Percentiles rank a stretch among this genome's conserved stretches.
phyloP scores from a whole-genome alignment of 768 basidiomycete genomes.

The Erythrobasidium yunnanense region DNA sequence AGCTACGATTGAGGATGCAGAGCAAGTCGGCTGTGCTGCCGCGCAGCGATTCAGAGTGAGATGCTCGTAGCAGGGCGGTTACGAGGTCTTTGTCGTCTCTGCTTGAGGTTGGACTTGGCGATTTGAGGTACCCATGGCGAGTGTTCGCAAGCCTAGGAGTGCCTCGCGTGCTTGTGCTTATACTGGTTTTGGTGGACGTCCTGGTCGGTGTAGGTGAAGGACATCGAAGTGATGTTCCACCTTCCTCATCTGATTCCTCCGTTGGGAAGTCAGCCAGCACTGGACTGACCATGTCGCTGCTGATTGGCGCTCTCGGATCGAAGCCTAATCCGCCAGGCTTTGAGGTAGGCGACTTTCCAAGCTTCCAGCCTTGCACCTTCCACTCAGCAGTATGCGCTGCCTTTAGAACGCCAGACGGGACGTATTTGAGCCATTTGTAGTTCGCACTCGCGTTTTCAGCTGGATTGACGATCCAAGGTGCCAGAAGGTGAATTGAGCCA shows the following conservation, averaged over 20 bases:
- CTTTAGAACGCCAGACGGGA: conserved; percentile 81
- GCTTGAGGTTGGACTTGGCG: neutral
- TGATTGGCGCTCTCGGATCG: conserved; percentile 20
- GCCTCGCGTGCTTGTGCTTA: neutral
- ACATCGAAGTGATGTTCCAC: neutral
- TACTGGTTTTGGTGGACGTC: neutral
- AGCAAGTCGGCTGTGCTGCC: conserved; percentile 84
- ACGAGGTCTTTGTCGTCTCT: conserved; percentile 47
- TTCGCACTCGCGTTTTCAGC: conserved; percentile 48
- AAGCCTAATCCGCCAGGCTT: conserved; percentile 14
- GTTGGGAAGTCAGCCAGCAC: conserved; percentile 1
- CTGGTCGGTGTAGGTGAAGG: neutral
- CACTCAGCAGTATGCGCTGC: conserved; percentile 95
- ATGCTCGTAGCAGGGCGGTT: conserved; percentile 81
- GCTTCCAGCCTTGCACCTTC: conserved; percentile 91
- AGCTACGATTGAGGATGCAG: conserved; percentile 67
- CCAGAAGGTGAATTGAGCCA: conserved; percentile 76
- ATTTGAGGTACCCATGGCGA: neutral
- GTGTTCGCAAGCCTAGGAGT: neutral
- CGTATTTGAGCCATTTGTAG: conserved; percentile 94
- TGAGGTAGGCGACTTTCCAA: conserved; percentile 83
- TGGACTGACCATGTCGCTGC: neutral
- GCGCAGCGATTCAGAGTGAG: conserved; percentile 83
- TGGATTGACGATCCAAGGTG: conserved; percentile 89
- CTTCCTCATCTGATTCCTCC: neutral